Percentiles rank a stretch among this genome's conserved stretches.
Conservation (phyloP, 495 filamentous ascomycete genomes). For the Cercophora samala region DNA sequence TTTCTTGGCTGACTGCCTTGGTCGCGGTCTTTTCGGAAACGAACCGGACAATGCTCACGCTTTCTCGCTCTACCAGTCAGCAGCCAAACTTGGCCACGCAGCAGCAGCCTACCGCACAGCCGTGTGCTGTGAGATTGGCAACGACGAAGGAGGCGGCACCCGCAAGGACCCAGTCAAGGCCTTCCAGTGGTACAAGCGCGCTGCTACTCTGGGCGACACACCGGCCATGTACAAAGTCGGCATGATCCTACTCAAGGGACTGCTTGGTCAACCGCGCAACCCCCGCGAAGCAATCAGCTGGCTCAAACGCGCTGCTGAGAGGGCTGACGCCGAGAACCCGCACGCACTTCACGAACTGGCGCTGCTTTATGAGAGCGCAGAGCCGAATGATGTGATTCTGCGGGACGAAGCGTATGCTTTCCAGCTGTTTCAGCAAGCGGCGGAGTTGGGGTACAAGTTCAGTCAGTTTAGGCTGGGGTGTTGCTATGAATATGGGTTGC, state of each 20-base stretch:
- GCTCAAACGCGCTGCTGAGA: conserved; percentile 89
- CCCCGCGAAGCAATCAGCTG: conserved; percentile 80
- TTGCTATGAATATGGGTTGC: conserved; percentile 83
- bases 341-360: conserved; percentile 93
- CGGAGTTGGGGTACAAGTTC: conserved; percentile 88
- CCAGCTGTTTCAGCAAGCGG: conserved; percentile 80
- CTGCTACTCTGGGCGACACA: conserved; percentile 82
- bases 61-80: conserved; percentile 87
- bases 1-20: conserved; percentile 86
- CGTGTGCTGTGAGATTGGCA: conserved; percentile 96
- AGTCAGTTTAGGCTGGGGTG: conserved; percentile 87
- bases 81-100: conserved; percentile 82
- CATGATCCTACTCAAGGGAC: conserved; percentile 88
- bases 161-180: conserved; percentile 87
- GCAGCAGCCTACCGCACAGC: conserved; percentile 90
- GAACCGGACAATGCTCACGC: conserved; percentile 83
- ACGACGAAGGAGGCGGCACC: conserved; percentile 88
- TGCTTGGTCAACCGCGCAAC: conserved; percentile 86
- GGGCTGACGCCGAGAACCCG: conserved; percentile 84
- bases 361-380: conserved; percentile 73
- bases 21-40: conserved; percentile 61
- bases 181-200: conserved; percentile 96
- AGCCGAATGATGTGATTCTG: conserved; percentile 65
- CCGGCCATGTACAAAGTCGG: conserved; percentile 98
- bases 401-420: conserved; percentile 77